A percentile compares a stretch with the other conserved stretches of the same genome.
Evolutionary conservation across 768 basidiomycete genomes (phyloP).

Genomic region (Neoboletus magnificus): DNA sequence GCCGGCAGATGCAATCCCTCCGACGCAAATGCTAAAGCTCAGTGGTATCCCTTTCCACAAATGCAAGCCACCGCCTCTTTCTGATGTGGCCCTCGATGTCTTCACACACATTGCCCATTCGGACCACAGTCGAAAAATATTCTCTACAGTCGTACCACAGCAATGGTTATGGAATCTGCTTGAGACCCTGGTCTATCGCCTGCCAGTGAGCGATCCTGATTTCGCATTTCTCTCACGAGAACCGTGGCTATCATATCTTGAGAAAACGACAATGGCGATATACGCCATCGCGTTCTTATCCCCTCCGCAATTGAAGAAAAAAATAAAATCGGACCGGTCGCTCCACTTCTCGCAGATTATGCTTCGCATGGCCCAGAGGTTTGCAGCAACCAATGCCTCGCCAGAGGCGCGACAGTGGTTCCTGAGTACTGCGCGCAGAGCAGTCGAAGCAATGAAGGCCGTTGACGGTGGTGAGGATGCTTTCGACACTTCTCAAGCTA

Average conservation of each 20-base stretch:
- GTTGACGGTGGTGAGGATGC: constrained; percentile 74
- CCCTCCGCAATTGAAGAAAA: constrained; percentile 67
- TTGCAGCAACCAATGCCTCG: constrained; percentile 44
- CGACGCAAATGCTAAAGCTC: constrained; percentile 55
- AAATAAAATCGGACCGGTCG: constrained; percentile 59
- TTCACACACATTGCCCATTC: constrained; percentile 75
- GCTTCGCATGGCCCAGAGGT: constrained; percentile 66
- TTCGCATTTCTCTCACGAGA: constrained; percentile 64
- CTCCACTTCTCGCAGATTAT: constrained; percentile 71
- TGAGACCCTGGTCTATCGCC: constrained; percentile 69
- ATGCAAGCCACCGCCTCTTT: constrained; percentile 54
- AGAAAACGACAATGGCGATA: constrained; percentile 76
- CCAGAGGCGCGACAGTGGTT: constrained; percentile 54
- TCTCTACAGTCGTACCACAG: constrained; percentile 59
- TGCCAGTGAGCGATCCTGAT: constrained; percentile 79
- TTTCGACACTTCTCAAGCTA: constrained; percentile 63
- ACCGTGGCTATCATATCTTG: constrained; percentile 72
- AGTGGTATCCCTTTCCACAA: constrained; percentile 41
- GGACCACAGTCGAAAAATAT: constrained; percentile 75
- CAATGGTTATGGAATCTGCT: constrained; percentile 60
- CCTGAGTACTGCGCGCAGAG: constrained; percentile 56
- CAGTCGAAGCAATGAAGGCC: constrained; percentile 74
- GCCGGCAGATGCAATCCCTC: constrained; percentile 60
- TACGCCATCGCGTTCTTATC: constrained; percentile 87
- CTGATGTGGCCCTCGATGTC: constrained; percentile 79